Conservation (phyloP, 495 filamentous ascomycete species). For the Penicillium odoratum region DNA sequence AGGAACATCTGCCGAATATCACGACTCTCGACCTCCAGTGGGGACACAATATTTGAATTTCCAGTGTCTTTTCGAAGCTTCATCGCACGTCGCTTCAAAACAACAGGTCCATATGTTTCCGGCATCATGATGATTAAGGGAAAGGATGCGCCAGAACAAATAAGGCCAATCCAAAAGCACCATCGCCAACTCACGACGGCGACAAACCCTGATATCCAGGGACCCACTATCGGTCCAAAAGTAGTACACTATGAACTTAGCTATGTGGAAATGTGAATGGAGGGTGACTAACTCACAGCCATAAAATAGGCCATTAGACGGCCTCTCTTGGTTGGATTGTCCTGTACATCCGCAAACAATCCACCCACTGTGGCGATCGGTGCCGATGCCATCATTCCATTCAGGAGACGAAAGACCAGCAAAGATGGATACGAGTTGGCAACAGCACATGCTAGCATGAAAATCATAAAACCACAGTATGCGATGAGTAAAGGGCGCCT, state of each 20-base stretch:
- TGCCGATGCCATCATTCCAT: constrained; percentile 62
- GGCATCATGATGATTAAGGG: constrained; percentile 52
- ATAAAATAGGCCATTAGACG: constrained; percentile 70
- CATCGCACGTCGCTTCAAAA: constrained; percentile 62
- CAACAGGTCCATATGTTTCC: constrained; percentile 70
- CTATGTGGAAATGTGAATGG: not conserved
- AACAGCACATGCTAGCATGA: constrained; percentile 67
- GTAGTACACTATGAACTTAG: constrained; percentile 52
- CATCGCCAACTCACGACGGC: constrained; percentile 62
- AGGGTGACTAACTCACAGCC: constrained; percentile 46
- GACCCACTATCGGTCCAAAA: constrained; percentile 62
- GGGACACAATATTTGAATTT: constrained; percentile 45
- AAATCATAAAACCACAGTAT: constrained; percentile 64
- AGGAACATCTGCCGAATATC: constrained; percentile 42
- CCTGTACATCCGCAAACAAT: constrained; percentile 68
- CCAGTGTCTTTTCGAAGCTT: constrained; percentile 66
- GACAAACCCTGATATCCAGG: constrained; percentile 63
- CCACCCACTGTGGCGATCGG: constrained; percentile 71
- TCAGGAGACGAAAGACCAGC: constrained; percentile 65
- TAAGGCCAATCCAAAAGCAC: constrained; percentile 63
- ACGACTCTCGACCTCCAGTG: constrained; percentile 48
- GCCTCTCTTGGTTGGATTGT: constrained; percentile 58
- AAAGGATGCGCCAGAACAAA: constrained; percentile 50
- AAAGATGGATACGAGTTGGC: constrained; percentile 63
- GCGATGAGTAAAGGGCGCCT: constrained; percentile 55